Evolutionary conservation across 2,329 filamentous ascomycete genomes (phyloP), one percentile per base, ranked within the genome.

Genomic region (Pestalotiopsis sp.): DNA sequence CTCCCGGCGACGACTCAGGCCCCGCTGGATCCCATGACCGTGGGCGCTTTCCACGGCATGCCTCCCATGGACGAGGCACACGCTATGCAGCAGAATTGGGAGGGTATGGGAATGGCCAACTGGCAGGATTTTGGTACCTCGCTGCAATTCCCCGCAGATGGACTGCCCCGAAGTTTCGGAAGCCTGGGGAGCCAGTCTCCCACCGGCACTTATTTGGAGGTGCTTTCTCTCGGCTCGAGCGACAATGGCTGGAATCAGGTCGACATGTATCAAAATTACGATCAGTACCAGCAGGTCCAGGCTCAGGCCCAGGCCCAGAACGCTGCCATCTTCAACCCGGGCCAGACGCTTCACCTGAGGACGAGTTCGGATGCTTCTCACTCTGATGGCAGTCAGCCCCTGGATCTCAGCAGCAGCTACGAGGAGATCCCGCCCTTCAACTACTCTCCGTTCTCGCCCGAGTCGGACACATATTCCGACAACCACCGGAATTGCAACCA

Each of bases 171-270:
- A 36, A 36, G 31, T 17, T 80, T 83, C 61, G 76, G 76, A 67
- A 86, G 84, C 74, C 74, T 87, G 69, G 86, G 83, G 68, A 88
- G 83, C 77, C 91, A 89, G 75, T 95, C 93, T 49, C 93, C 93
- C 1, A 93, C 91, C 1, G 91, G 92, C 74, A 93, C 91, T 38
- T 95, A 93, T 79, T 84, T 97, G 61, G 95, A 98, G 80, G 93
- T 97, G 41, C 84, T 95, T 64, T 98, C 95, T 6, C 84, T 97
- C 58, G 91, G 90, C 68, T 94, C 94, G n/a, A 88, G 87, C 72
- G 94, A 97, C 74, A 93, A 95, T 74, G 93, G 93, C 68, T 98
- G 95, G 95, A 90, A 89, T 64, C 88, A 92, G 73, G 90, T 98
- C 68, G 93, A 96, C 72, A 88, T 90, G 77, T 91, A 91, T 69